Conservation (phyloP, 768 basidiomycete species). For the Boletus rex-veris region DNA sequence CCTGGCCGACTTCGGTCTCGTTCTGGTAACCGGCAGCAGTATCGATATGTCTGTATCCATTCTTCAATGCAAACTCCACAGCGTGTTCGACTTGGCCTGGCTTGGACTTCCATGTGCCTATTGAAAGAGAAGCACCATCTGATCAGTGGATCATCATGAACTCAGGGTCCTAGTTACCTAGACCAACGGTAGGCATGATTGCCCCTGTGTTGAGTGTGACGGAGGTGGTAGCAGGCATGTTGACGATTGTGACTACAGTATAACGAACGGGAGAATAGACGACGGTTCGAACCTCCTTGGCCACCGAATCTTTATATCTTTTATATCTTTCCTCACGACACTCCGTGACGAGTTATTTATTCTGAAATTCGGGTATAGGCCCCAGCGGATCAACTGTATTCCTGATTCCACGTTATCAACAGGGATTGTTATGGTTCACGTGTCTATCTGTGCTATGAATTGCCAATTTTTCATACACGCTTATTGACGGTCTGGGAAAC, state of each 20-base stretch:
- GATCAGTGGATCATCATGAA: neutral
- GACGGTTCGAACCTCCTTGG: neutral
- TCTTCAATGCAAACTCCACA: slow-evolving; percentile 67
- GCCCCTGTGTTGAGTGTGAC: slow-evolving; percentile 75
- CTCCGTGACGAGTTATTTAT: slow-evolving; percentile 3
- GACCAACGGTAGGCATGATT: slow-evolving; percentile 70
- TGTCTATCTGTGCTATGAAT: neutral
- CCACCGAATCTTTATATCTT: slow-evolving; percentile 2
- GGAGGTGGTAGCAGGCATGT: slow-evolving; percentile 47
- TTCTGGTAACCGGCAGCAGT: slow-evolving; percentile 70
- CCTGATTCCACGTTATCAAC: neutral
- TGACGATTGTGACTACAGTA: neutral
- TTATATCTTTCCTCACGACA: neutral
- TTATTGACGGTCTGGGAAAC: slow-evolving; percentile 47
- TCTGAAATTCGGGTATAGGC: neutral
- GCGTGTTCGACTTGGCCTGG: slow-evolving; percentile 72
- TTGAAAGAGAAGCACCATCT: neutral
- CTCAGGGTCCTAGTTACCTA: slow-evolving; percentile 39
- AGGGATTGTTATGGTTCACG: neutral
- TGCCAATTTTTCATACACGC: neutral
- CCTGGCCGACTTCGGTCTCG: slow-evolving; percentile 78
- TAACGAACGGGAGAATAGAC: neutral
- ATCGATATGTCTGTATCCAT: slow-evolving; percentile 73
- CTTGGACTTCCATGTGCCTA: slow-evolving; percentile 73
- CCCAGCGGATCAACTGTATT: slow-evolving; percentile 1